These are phyloP conservation scores for Chytridium lagenaria DNA, from an alignment of 371 early-diverging fungal species.

Conservation along the genomic window DNA sequence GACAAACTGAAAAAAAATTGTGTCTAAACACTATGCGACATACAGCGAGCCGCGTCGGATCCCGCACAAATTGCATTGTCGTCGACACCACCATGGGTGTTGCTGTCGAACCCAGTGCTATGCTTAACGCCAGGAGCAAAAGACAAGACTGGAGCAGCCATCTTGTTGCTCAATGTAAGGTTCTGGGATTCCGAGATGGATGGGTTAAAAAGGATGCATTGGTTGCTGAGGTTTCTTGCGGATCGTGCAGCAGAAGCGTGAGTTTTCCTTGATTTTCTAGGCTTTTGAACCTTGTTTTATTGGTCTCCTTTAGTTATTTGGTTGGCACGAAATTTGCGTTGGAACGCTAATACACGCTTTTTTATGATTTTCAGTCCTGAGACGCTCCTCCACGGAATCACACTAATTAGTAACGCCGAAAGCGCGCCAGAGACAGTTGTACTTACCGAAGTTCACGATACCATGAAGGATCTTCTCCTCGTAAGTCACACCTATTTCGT, in stretches of 20 bases:
- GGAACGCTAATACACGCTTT: background rate
- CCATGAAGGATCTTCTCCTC: background rate
- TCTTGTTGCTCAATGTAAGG: background rate
- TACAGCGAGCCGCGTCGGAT: background rate
- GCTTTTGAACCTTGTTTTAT: too few relatives aligned
- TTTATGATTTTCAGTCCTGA: background rate
- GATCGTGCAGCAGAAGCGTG: background rate
- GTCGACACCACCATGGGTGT: background rate
- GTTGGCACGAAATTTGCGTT: too few relatives aligned
- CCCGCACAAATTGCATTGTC: background rate
- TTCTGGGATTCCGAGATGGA: constrained; percentile 4
- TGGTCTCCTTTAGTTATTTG: too few relatives aligned
- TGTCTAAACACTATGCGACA: background rate
- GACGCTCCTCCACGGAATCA: background rate
- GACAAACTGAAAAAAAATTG: too few relatives aligned
- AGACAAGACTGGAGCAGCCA: background rate
- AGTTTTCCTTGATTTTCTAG: background rate
- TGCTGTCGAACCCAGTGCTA: background rate
- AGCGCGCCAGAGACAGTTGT: background rate
- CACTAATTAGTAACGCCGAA: background rate
- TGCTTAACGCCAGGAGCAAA: background rate
- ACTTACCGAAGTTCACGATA: background rate
- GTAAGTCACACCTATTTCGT: background rate
- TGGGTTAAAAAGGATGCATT: background rate
- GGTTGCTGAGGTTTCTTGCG: background rate